Conservation (phyloP, 2,329 filamentous ascomycete genomes). For the Fusarium circinatum region DNA sequence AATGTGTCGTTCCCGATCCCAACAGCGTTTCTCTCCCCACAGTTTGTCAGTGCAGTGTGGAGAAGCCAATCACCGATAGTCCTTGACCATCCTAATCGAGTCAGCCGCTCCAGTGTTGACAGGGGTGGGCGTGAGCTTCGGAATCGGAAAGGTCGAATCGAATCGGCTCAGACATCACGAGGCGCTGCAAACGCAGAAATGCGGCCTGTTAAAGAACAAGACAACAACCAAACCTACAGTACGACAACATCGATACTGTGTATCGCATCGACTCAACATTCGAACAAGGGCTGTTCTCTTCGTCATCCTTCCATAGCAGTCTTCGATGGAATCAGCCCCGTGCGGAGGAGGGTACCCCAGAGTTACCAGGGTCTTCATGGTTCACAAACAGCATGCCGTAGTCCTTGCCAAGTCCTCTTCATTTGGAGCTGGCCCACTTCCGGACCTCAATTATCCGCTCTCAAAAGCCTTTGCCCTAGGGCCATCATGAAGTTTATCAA, state of each 20-base stretch:
- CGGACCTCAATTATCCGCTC: slow-evolving; percentile 19
- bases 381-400: slow-evolving; percentile 27
- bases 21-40: slow-evolving; percentile 29
- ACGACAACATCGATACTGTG: not conserved
- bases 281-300: not conserved
- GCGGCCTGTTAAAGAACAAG: slow-evolving; percentile 29
- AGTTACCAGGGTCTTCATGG: slow-evolving; percentile 29
- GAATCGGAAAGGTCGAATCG: slow-evolving; percentile 21
- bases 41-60: slow-evolving; percentile 43
- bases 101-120: slow-evolving; percentile 6
- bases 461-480: slow-evolving; percentile 4
- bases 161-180: slow-evolving; percentile 38
- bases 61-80: slow-evolving; percentile 40
- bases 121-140: slow-evolving; percentile 24
- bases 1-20: not conserved
- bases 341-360: slow-evolving; percentile 34
- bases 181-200: slow-evolving; percentile 38
- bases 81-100: slow-evolving; percentile 33
- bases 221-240: not conserved
- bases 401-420: slow-evolving; percentile 25
- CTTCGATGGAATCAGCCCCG: slow-evolving; percentile 1
- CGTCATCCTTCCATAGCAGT: slow-evolving; percentile 6
- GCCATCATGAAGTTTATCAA: slow-evolving; percentile 31
- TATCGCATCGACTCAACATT: not conserved
- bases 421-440: slow-evolving; percentile 11